Percentiles rank a stretch among this genome's conserved stretches.
phyloP scores from a whole-genome alignment of 495 filamentous ascomycete genomes.

The Usnea hakonensis region DNA sequence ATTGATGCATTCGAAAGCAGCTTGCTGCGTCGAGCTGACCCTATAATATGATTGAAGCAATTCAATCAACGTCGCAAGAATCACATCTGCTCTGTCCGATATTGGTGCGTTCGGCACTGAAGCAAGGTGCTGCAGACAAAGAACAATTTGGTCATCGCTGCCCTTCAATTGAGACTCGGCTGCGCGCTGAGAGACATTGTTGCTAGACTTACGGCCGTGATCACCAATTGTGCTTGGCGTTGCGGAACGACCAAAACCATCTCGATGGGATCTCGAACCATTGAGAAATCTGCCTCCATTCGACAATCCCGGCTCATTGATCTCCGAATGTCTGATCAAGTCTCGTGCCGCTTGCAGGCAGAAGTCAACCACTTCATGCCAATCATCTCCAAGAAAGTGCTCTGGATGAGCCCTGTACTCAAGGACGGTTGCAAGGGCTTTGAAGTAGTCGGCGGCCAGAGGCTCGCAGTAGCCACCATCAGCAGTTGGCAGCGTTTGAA shows the following conservation, averaged over 20 bases:
- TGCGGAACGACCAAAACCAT: constrained; percentile 13
- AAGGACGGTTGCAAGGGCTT: constrained; percentile 61
- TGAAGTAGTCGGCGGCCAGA: constrained; percentile 70
- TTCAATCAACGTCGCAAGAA: constrained; percentile 51
- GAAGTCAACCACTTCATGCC: constrained; percentile 62
- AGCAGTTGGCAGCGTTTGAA: constrained; percentile 57
- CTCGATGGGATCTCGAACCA: background rate
- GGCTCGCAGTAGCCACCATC: constrained; percentile 61
- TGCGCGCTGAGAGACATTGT: constrained; percentile 1
- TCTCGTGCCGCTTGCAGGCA: constrained; percentile 47
- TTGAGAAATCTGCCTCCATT: background rate
- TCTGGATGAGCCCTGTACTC: constrained; percentile 69
- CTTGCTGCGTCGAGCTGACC: constrained; percentile 55
- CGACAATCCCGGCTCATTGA: background rate
- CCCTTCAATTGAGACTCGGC: constrained; percentile 22
- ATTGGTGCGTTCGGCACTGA: constrained; percentile 66
- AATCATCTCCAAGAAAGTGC: constrained; percentile 57
- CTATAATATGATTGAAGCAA: constrained; percentile 55
- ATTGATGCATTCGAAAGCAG: constrained; percentile 70
- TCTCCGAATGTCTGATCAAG: constrained; percentile 5
- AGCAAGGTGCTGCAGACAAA: constrained; percentile 59
- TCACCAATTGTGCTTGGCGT: constrained; percentile 12
- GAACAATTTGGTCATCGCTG: constrained; percentile 50
- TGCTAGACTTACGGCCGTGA: constrained; percentile 2
- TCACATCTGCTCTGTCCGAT: constrained; percentile 45